These are phyloP conservation scores for Chamaenerion angustifolium DNA, from an alignment of 345 rosid species.

Conservation along the genomic window DNA sequence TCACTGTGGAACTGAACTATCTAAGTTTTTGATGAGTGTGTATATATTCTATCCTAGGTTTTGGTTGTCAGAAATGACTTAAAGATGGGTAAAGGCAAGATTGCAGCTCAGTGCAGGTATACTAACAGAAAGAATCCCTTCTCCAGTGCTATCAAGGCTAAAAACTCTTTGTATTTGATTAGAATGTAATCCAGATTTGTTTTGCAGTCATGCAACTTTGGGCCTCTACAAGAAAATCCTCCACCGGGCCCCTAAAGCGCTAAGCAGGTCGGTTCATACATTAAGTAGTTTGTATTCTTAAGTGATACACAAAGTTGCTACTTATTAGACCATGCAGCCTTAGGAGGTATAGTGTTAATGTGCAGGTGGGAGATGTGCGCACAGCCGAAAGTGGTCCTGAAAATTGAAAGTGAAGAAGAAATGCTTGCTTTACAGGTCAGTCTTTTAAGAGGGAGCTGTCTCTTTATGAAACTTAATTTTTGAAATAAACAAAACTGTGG, in stretches of 20 bases:
- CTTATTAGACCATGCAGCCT: too few relatives aligned
- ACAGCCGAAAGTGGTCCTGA: conserved; percentile 94
- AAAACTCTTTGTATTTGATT: too few relatives aligned
- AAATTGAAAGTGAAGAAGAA: conserved; percentile 81
- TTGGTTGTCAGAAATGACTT: conserved; percentile 94
- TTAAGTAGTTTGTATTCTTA: background rate
- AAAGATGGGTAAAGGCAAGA: conserved; percentile 99
- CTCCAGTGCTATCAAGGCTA: background rate
- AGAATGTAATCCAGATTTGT: background rate
- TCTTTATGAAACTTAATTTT: too few relatives aligned
- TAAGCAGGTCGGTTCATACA: conserved; percentile 36
- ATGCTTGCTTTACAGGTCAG: conserved; percentile 88
- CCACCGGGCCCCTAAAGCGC: conserved; percentile 69
- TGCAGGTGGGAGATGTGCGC: conserved; percentile 93
- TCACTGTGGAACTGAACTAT: too few relatives aligned
- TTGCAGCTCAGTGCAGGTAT: conserved; percentile 98
- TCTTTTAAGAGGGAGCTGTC: too few relatives aligned
- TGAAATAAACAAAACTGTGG: too few relatives aligned
- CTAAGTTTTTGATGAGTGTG: background rate
- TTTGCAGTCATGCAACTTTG: conserved; percentile 83
- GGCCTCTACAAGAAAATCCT: conserved; percentile 82
- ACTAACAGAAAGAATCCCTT: background rate
- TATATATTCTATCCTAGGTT: conserved; percentile 30
- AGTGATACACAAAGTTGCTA: background rate
- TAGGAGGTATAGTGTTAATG: background rate